These are phyloP conservation scores for Cercospora citrullina DNA, from an alignment of 2,329 filamentous ascomycete species.

Conservation along the genomic window DNA sequence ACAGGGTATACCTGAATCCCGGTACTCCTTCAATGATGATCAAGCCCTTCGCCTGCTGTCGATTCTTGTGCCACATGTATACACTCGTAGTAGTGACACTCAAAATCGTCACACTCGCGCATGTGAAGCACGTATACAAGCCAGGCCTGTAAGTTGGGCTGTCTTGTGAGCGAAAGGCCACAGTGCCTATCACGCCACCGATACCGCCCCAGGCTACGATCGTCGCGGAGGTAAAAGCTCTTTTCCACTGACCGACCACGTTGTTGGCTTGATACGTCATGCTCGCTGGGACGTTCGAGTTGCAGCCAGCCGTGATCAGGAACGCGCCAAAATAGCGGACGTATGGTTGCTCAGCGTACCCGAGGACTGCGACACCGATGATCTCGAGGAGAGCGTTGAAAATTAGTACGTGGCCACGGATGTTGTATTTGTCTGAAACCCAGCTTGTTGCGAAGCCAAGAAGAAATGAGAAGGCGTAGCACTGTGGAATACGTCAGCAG, in stretches of 20 bases:
- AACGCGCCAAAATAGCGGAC: constrained; percentile 74
- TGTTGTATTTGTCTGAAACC: constrained; percentile 14
- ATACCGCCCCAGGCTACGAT: constrained; percentile 71
- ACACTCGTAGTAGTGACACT: constrained; percentile 13
- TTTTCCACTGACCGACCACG: constrained; percentile 84
- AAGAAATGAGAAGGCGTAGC: constrained; percentile 16
- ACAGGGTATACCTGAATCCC: constrained; percentile 16
- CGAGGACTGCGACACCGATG: constrained; percentile 71
- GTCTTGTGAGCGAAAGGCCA: constrained; percentile 61
- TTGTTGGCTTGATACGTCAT: constrained; percentile 86
- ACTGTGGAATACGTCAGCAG: constrained; percentile 1
- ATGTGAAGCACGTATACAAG: constrained; percentile 12
- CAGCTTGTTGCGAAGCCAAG: constrained; percentile 6
- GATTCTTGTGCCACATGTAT: constrained; percentile 15
- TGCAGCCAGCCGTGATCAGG: constrained; percentile 69
- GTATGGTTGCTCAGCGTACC: constrained; percentile 57
- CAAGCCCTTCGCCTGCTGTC: constrained; percentile 13
- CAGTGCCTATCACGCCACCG: constrained; percentile 71
- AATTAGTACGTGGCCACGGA: constrained; percentile 51
- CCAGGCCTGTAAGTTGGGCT: constrained; percentile 14
- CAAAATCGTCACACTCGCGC: constrained; percentile 10
- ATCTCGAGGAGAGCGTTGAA: constrained; percentile 64
- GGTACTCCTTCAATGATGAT: constrained; percentile 16
- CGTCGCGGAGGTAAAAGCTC: constrained; percentile 49
- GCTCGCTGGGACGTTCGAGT: constrained; percentile 71